Base-by-base conservation (phyloP, 2,329 filamentous ascomycete genomes). In the Akanthomyces uredinophilus region DNA sequence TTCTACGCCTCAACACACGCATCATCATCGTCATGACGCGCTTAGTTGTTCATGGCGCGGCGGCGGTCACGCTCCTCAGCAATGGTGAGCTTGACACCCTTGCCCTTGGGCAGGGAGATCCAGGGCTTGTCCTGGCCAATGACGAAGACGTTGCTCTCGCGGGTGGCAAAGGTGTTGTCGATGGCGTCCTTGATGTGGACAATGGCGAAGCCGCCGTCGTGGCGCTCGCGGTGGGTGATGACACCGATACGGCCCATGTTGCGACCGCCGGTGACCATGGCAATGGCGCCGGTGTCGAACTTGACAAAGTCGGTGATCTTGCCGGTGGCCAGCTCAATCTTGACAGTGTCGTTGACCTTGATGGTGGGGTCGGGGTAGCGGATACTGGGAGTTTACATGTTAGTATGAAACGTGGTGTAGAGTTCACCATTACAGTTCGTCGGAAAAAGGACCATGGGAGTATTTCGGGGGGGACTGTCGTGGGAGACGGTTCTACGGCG, bases 241-340 rank as follows among this genome's bases (percentile, higher is more conserved):
- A 98, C 94, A 90, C 95, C 95, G 77, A 99, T 94, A 94, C 95
- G 95, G 80, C 95, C 95, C 94, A 98, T 99, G 92, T 99, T 99
- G 79, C 94, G 95, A 88, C 95, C 95, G 89, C 95, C 95, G 73
- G 95, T 99, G 77, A 90, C 90, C 94, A 99, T 99, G 81, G 90
- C 92, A 74, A 99, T 92, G 78, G 92, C 90, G 82, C 94, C 95
- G 77, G 93, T 97, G 81, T 99, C 95, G 84, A 99, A 99, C 83
- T 90, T 91, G 87, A 98, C 92, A 84, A 90, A 98, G 83, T 99
- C 95, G 73, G 85, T 82, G 83, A 99, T 96, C 89, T 98, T 99
- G 86, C 95, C 95, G 69, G 92, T 96, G 75, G 90, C 82, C 64
- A 99, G 86, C 77, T 99, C 91, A 74, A 99, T 94, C 92, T 99